Evolutionary conservation across 106 monocot species (phyloP), one percentile per base, ranked within the genome.

Genomic region (Allium fistulosum): DNA sequence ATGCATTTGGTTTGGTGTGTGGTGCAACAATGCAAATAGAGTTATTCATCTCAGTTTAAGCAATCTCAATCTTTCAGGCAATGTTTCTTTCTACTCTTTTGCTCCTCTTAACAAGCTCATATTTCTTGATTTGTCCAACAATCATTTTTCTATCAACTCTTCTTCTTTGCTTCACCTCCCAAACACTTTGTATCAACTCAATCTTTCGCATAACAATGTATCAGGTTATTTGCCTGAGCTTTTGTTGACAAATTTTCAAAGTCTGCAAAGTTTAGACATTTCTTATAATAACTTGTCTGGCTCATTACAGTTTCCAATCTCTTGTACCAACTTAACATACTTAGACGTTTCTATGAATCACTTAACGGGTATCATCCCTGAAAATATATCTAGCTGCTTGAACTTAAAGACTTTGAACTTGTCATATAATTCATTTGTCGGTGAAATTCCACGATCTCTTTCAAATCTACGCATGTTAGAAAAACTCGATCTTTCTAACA

Each of bases 1-100:
- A 37, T 94, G 90, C 81, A 65, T 51, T 51, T 94, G 90, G 90
- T 73, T 67, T 63, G 90, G 94, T 10, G 80, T 94, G 57, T 61
- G 76, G 28, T 94, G 94, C 75, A 55, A 37, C 37, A 37, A 11
- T 37, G 49, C 49, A 64, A 80, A 79, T 12, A 84, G 90, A 75
- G 84, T 67, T 26, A 72, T 74, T 9, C 60, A 69, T 10, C 80
- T 90, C 69, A 74, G 87, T 67, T 74, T 94, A 27, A 79, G 70
- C 60, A 56, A 50, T 3, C 74, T 65, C 74, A 55, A 12, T 67
- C 84, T 94, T 61, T 76, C 87, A 3, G 94, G 84, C 8, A 59
- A 46, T 12, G 63, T 73, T 14, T 77, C 78, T 11, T 71, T 90
- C 71, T 70, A 71, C 49, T 48, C 84, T 48, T 78, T 90, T 18